Evolutionary conservation across 2,329 filamentous ascomycete genomes (phyloP), one percentile per base, ranked within the genome.

Genomic region (Coniochaeta sp.): DNA sequence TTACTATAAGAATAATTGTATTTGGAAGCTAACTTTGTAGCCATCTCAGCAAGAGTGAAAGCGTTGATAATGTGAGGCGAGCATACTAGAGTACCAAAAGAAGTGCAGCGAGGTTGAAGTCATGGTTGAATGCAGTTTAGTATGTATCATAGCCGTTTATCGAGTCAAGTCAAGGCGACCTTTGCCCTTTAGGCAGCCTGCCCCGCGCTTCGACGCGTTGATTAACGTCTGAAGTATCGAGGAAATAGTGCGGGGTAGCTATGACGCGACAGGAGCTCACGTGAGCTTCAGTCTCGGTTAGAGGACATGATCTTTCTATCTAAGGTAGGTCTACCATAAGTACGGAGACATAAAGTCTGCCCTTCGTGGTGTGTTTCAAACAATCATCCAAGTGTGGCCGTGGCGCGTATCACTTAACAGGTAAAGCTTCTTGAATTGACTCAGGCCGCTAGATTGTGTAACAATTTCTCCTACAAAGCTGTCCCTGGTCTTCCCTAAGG

Each of bases 1-100:
- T 61, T 65, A 34, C 59, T 57, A 9, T 63, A 62, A 26, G 28
- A 31, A 14, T 52, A 52, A n/a, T 31, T 6, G 16, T 52, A n/a
- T n/a, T 26, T 52, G 14, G 26, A 52, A 12, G 47, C 47, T 12
- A 52, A 24, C 47, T 52, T 52, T 31, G 47, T 1, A 52, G 24
- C 47, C 47, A 52, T 52, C 24, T 52, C n/a, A 52, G 47, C 47
- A 28, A 28, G 6, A 14, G n/a, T 14, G 19, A 47, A 19, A 4
- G 19, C 3, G 22, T 52, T 28, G 22, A 17, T 8, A n/a, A 24
- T 28, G 17, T 26, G 55, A 43, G 34, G 34, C 2, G 12, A 31
- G 22, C 47, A 52, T 52, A 52, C 22, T 52, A 14, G 47, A 28
- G 22, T 5, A 52, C 24, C 47, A 22, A 52, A 31, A 28, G 44